Evolutionary conservation across 805 yeast species (phyloP).

Genomic region (Yarrowia keelungensis): DNA sequence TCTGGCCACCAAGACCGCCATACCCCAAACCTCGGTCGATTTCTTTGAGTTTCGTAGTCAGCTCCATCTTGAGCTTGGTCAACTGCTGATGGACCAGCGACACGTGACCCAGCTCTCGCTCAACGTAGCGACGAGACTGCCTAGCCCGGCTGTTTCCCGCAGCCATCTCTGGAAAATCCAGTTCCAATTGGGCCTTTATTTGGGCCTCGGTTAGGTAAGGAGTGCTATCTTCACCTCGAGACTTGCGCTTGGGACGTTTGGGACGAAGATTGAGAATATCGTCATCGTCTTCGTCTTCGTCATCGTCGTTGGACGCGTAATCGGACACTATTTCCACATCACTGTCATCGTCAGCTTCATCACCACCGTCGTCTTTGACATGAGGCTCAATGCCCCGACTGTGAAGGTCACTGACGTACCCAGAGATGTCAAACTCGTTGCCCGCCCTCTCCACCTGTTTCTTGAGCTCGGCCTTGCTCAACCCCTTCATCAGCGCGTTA

Average conservation of each 20-base stretch:
- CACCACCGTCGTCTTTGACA: background rate
- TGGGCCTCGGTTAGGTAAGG: no score
- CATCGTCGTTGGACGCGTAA: no score
- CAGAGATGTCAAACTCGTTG: background rate
- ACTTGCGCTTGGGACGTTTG: no score
- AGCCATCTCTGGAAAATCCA: background rate
- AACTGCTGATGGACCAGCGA: background rate
- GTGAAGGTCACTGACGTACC: background rate
- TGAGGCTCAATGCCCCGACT: constrained; percentile 1
- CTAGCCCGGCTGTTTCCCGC: background rate
- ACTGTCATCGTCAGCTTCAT: no score
- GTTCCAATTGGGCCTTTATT: background rate
- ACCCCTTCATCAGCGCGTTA: background rate
- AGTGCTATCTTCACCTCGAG: no score
- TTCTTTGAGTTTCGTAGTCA: background rate
- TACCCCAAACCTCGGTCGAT: background rate
- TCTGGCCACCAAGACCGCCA: background rate
- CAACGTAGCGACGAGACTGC: constrained; percentile 7
- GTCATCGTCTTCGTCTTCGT: no score
- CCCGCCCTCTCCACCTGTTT: background rate
- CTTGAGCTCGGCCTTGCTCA: background rate
- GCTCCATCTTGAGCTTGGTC: background rate
- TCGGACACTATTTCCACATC: no score
- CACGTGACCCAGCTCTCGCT: constrained; percentile 1
- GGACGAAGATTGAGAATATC: no score